Percentiles rank a stretch among this genome's conserved stretches.
Evolutionary conservation across 129 eudicot species (phyloP).

Genomic region (Tanacetum coccineum): DNA sequence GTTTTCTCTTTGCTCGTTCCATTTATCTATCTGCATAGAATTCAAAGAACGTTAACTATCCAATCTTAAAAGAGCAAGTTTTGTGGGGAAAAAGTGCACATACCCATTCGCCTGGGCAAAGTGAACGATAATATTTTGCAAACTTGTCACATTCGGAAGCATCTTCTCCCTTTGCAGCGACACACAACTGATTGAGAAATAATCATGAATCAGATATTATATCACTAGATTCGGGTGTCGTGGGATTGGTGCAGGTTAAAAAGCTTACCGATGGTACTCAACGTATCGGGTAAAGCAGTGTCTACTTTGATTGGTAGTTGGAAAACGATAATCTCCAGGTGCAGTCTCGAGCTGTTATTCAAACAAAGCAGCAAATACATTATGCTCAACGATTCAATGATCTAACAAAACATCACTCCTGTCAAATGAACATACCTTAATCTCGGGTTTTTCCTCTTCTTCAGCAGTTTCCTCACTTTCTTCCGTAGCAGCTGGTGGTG

Average conservation of each 20-base stretch:
- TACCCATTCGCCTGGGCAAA: slow-evolving; percentile 99
- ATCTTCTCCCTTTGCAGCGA: slow-evolving; percentile 93
- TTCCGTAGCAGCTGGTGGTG: slow-evolving; percentile 39
- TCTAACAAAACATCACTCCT: not conserved
- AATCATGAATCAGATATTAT: not conserved
- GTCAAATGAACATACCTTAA: slow-evolving; percentile 54
- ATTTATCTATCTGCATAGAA: slow-evolving; percentile 63
- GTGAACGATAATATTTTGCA: slow-evolving; percentile 90
- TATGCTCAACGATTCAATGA: not conserved
- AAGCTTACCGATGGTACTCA: slow-evolving; percentile 74
- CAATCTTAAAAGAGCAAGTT: not conserved
- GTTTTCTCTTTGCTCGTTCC: slow-evolving; percentile 91
- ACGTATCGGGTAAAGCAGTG: slow-evolving; percentile 95
- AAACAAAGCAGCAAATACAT: not conserved
- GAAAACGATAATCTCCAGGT: slow-evolving; percentile 96
- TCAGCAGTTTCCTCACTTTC: slow-evolving; percentile 54
- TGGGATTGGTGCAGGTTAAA: not conserved
- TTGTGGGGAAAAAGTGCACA: slow-evolving; percentile 8
- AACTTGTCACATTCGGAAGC: slow-evolving; percentile 94
- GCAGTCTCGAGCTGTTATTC: slow-evolving; percentile 83
- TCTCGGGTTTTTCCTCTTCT: slow-evolving; percentile 57
- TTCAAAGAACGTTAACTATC: not conserved
- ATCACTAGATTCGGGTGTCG: not conserved
- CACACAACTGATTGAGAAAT: slow-evolving; percentile 45
- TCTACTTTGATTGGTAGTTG: slow-evolving; percentile 90